Evolutionary conservation across 805 yeast genomes (phyloP).

Genomic region (Yarrowia sp.): DNA sequence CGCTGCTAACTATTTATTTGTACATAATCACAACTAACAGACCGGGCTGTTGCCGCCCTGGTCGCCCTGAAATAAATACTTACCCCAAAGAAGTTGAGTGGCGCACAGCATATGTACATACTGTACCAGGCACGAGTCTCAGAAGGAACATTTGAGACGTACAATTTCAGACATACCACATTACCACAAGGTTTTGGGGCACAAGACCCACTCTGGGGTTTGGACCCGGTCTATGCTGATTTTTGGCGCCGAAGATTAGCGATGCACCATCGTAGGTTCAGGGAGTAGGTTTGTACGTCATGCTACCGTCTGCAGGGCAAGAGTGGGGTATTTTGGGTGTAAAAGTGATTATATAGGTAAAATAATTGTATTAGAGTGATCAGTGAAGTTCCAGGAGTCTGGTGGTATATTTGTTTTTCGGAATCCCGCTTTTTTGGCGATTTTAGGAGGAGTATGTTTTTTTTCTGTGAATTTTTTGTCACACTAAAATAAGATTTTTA

Average conservation of each 20-base stretch:
- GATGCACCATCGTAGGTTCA: not conserved
- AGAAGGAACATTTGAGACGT: too few relatives aligned
- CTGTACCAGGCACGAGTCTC: too few relatives aligned
- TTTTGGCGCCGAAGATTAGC: not conserved
- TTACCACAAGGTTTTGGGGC: not conserved
- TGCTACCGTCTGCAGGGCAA: not conserved
- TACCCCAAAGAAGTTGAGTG: too few relatives aligned
- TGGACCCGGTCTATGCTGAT: not conserved
- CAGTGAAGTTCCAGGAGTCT: not conserved
- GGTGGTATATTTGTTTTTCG: not conserved
- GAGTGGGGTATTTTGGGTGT: not conserved
- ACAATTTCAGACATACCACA: not conserved
- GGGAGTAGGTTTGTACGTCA: not conserved
- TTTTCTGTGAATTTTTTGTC: too few relatives aligned
- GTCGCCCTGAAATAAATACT: not conserved
- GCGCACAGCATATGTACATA: too few relatives aligned
- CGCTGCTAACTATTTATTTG: slow-evolving; percentile 16
- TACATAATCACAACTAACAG: slow-evolving; percentile 20
- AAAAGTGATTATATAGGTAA: not conserved
- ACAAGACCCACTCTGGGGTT: not conserved
- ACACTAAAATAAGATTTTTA: too few relatives aligned
- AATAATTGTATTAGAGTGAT: not conserved
- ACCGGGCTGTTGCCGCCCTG: not conserved
- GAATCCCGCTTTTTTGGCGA: not conserved
- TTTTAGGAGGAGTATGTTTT: too few relatives aligned